phyloP scores from a whole-genome alignment of 1,139 yeast genomes.

The Candida glucosophila region DNA sequence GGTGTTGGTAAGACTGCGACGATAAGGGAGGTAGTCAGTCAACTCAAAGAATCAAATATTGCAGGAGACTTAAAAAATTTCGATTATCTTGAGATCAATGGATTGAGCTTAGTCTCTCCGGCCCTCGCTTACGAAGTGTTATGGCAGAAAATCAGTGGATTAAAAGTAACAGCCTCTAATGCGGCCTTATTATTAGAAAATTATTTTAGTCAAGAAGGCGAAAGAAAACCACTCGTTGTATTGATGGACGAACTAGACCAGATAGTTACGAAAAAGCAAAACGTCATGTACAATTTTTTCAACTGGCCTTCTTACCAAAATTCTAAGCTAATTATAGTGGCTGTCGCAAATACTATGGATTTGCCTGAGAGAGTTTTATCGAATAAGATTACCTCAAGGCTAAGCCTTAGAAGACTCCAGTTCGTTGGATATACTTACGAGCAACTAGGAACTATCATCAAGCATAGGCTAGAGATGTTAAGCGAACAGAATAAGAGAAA shows the following conservation, averaged over 20 bases:
- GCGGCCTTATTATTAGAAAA: constrained; percentile 41
- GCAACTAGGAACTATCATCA: constrained; percentile 69
- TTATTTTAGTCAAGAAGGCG: constrained; percentile 21
- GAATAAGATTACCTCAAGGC: constrained; percentile 83
- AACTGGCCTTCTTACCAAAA: constrained; percentile 89
- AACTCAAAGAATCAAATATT: constrained; percentile 39
- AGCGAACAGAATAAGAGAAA: constrained; percentile 29
- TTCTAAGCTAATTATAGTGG: constrained; percentile 79
- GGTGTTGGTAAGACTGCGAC: constrained; percentile 98
- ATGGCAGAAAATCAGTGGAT: constrained; percentile 69
- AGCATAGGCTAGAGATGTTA: constrained; percentile 55
- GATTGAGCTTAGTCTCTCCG: constrained; percentile 78
- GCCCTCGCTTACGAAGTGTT: constrained; percentile 75
- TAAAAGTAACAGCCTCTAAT: constrained; percentile 52
- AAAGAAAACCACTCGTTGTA: constrained; percentile 56
- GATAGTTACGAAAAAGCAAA: constrained; percentile 74
- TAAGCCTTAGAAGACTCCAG: constrained; percentile 81
- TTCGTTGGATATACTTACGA: constrained; percentile 82
- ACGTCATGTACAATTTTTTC: constrained; percentile 90
- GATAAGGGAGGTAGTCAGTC: constrained; percentile 73
- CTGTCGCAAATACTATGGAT: constrained; percentile 97
- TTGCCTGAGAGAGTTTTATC: constrained; percentile 83
- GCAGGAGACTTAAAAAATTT: constrained; percentile 49
- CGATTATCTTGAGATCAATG: constrained; percentile 80
- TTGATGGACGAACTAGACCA: constrained; percentile 91